Conservation (phyloP, 495 filamentous ascomycete species). For the Cenococcum geophilum region DNA sequence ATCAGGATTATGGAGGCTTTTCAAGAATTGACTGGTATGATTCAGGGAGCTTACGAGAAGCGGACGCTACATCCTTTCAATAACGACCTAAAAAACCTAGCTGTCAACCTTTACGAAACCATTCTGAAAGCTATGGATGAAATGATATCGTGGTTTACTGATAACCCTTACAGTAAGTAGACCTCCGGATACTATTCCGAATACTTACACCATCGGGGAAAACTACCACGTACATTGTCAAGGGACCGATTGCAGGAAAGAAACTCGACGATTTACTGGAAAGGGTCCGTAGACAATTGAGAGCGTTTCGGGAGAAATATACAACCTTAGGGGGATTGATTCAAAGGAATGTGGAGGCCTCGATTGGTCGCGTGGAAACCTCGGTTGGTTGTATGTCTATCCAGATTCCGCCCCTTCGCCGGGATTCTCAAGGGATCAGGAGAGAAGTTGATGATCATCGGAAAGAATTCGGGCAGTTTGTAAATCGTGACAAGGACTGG, state of each 20-base stretch:
- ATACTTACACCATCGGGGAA: not conserved
- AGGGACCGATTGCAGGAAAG: not conserved
- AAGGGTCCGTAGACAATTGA: not conserved
- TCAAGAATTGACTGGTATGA: not conserved
- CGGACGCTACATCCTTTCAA: not conserved
- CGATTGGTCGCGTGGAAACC: not conserved
- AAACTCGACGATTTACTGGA: not conserved
- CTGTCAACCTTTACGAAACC: not conserved
- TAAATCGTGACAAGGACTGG: not conserved
- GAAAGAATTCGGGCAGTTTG: not conserved
- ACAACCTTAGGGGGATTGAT: not conserved
- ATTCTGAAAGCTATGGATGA: constrained; percentile 1
- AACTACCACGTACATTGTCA: not conserved
- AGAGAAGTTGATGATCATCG: not conserved
- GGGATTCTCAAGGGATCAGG: not conserved
- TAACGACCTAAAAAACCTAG: not conserved
- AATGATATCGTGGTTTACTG: constrained; percentile 1
- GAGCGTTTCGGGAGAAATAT: not conserved
- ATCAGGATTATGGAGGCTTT: constrained; percentile 3
- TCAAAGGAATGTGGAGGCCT: not conserved
- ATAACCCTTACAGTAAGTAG: not conserved
- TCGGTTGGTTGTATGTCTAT: not conserved
- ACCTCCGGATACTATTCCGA: too few species aligned
- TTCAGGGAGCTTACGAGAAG: constrained; percentile 3
- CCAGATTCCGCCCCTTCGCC: not conserved